These are phyloP conservation scores for Rhodotorula sp. DNA, from an alignment of 1,284 basidiomycete genomes.

Conservation along the genomic window DNA sequence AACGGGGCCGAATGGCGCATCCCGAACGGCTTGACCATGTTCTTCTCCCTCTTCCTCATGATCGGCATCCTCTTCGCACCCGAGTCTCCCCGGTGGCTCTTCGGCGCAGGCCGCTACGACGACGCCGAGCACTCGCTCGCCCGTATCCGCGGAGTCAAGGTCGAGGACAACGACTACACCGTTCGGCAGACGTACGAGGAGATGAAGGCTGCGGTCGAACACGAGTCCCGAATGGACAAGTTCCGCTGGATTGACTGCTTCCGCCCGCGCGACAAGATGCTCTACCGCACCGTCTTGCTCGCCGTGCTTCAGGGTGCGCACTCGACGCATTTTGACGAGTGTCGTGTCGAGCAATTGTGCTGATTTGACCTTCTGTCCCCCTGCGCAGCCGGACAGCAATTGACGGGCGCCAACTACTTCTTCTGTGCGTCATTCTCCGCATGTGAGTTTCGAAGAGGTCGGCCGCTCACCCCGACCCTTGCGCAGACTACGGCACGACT, in stretches of 20 bases:
- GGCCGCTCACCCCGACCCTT: neutral
- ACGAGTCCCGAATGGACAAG: conserved; percentile 39
- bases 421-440: conserved; percentile 28
- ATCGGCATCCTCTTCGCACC: conserved; percentile 24
- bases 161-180: conserved; percentile 51
- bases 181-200: conserved; percentile 50
- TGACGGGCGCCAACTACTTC: conserved; percentile 60
- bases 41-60: conserved; percentile 21
- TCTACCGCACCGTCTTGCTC: conserved; percentile 64
- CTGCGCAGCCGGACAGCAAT: conserved; percentile 58
- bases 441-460: neutral
- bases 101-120: conserved; percentile 12
- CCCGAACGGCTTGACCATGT: conserved; percentile 6
- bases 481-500: conserved; percentile 61
- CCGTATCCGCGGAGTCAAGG: conserved; percentile 19
- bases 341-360: too few relatives aligned
- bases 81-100: conserved; percentile 33
- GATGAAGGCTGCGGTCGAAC: conserved; percentile 44
- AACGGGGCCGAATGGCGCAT: conserved; percentile 53
- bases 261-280: conserved; percentile 55
- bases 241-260: conserved; percentile 64
- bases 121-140: conserved; percentile 31
- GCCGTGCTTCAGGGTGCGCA: conserved; percentile 60
- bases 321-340: too few relatives aligned
- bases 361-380: too few relatives aligned